phyloP scores from a whole-genome alignment of 2,329 filamentous ascomycete genomes.

The Akanthomyces uredinophilus region DNA sequence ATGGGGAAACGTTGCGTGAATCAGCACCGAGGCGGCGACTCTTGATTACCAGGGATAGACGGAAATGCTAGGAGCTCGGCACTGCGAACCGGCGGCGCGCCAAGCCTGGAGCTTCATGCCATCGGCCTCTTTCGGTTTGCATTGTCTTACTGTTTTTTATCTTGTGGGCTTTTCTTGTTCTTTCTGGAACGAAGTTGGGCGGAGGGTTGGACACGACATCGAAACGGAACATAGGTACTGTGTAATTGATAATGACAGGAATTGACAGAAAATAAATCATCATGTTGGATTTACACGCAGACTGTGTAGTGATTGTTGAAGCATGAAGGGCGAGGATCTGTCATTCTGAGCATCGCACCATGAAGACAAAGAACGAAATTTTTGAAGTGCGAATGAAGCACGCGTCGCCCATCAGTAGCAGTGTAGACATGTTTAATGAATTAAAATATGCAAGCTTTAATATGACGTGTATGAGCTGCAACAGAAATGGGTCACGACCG shows the following conservation, averaged over 20 bases:
- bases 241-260: constrained; percentile 14
- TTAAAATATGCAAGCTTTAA: neutral
- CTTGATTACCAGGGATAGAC: neutral
- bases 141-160: neutral
- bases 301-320: too few relatives aligned
- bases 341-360: too few relatives aligned
- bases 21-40: neutral
- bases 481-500: neutral
- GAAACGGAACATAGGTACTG: constrained; percentile 8
- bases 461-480: neutral
- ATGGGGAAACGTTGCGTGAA: neutral
- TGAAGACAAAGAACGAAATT: too few relatives aligned
- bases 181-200: neutral
- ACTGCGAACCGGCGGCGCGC: neutral
- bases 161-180: neutral
- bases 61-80: neutral
- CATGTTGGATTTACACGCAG: neutral
- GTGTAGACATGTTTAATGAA: neutral
- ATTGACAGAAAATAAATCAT: neutral
- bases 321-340: too few relatives aligned
- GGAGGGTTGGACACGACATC: constrained; percentile 4
- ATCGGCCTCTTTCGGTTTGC: neutral
- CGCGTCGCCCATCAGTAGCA: neutral
- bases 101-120: neutral
- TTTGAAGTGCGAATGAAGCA: neutral